Percentiles rank a stretch among this genome's conserved stretches.
phyloP scores from a whole-genome alignment of 2,329 filamentous ascomycete genomes.

The Penicillium psychrosexuale region DNA sequence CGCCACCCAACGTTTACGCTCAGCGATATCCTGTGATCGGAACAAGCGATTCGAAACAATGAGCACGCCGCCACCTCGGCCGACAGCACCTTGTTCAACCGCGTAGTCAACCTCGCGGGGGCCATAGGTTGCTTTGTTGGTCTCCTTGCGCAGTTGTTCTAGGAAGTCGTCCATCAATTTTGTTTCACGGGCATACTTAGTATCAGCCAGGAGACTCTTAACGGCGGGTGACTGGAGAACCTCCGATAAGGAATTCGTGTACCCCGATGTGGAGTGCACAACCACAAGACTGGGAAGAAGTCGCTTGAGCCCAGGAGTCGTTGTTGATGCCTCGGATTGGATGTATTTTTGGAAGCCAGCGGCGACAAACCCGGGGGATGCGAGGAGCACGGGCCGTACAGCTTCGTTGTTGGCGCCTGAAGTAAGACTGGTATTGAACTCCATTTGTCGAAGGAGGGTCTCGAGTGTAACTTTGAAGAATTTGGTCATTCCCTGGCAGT shows the following conservation, averaged over 20 bases:
- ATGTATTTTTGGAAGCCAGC: slow-evolving; percentile 75
- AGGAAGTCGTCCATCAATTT: slow-evolving; percentile 81
- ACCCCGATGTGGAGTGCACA: slow-evolving; percentile 79
- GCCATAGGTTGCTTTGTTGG: slow-evolving; percentile 89
- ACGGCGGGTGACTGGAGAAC: slow-evolving; percentile 80
- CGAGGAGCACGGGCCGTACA: slow-evolving; percentile 68
- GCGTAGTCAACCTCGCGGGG: slow-evolving; percentile 76
- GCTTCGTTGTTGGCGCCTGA: slow-evolving; percentile 37
- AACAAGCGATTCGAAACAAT: slow-evolving; percentile 87
- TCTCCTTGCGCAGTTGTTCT: slow-evolving; percentile 73
- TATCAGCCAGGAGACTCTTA: slow-evolving; percentile 72
- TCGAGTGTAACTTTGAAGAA: slow-evolving; percentile 78
- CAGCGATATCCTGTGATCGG: slow-evolving; percentile 72
- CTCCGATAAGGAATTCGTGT: slow-evolving; percentile 83
- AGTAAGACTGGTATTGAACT: slow-evolving; percentile 56
- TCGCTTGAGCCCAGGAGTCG: slow-evolving; percentile 64
- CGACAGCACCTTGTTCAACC: slow-evolving; percentile 82
- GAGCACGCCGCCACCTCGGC: slow-evolving; percentile 76
- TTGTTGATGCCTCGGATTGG: slow-evolving; percentile 58
- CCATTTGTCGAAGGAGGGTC: slow-evolving; percentile 73
- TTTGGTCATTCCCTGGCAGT: slow-evolving; percentile 59
- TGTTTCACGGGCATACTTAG: slow-evolving; percentile 83
- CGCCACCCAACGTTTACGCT: slow-evolving; percentile 74
- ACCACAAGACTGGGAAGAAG: slow-evolving; percentile 60
- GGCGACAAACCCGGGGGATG: slow-evolving; percentile 85